phyloP scores from a whole-genome alignment of 306 rosid species.

The Astragalus glycyphyllos region DNA sequence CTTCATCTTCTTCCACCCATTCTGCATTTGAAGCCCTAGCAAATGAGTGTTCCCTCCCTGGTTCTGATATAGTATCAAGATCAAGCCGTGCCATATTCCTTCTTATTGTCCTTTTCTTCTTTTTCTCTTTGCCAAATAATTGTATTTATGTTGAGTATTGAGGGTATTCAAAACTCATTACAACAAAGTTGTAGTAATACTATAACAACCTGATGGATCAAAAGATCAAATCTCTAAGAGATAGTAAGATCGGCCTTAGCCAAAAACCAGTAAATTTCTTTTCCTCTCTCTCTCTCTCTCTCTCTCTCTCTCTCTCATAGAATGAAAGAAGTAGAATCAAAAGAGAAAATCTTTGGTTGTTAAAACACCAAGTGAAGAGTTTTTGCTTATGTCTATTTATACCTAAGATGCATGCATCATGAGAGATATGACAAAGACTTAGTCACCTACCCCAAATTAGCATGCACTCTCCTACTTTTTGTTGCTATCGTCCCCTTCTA shows the following conservation, averaged over 20 bases:
- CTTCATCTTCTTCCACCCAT: constrained; percentile 68
- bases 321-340: not conserved
- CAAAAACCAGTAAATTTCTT: no score
- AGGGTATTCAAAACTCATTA: no score
- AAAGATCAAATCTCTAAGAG: no score
- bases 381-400: not conserved
- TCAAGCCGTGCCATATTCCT: constrained; percentile 58
- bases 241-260: no score
- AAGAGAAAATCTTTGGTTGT: not conserved
- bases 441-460: not conserved
- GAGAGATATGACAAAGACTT: not conserved
- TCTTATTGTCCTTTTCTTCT: not conserved
- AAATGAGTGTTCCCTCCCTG: constrained; percentile 42
- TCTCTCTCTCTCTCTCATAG: not conserved
- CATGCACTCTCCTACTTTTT: not conserved
- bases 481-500: no score
- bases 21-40: constrained; percentile 72
- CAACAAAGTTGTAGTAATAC: no score
- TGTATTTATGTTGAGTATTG: no score
- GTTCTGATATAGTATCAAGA: constrained; percentile 40
- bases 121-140: not conserved
- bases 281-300: not conserved
- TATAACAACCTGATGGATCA: no score
- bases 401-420: not conserved
- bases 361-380: not conserved